These are phyloP conservation scores for Pseudogymnoascus sp. DNA, from an alignment of 2,329 filamentous ascomycete genomes.

Conservation along the genomic window DNA sequence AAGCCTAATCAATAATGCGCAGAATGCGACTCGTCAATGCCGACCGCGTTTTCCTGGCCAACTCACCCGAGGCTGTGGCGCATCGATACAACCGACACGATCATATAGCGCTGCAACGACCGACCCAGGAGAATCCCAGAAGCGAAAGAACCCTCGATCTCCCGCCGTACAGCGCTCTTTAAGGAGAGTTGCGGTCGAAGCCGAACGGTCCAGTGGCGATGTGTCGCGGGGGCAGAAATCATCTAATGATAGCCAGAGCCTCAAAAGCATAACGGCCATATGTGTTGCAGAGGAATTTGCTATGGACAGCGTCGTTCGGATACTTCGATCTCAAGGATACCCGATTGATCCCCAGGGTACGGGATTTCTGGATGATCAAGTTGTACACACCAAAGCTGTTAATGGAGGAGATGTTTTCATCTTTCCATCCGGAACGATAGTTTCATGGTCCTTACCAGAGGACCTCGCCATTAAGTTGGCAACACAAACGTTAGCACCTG, in stretches of 20 bases:
- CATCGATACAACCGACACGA: neutral
- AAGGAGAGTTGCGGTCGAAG: constrained; percentile 76
- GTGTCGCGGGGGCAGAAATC: constrained; percentile 16
- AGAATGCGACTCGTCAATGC: neutral
- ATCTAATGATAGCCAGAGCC: constrained; percentile 29
- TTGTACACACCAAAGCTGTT: constrained; percentile 52
- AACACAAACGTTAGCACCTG: constrained; percentile 63
- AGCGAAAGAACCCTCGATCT: constrained; percentile 39
- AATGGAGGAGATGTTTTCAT: constrained; percentile 83
- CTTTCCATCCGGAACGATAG: constrained; percentile 88
- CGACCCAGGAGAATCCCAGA: constrained; percentile 13
- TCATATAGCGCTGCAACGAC: neutral
- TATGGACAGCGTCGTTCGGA: constrained; percentile 51
- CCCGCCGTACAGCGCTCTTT: constrained; percentile 63
- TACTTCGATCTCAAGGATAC: constrained; percentile 51
- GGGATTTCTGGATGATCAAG: constrained; percentile 52
- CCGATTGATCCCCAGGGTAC: constrained; percentile 52
- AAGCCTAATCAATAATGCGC: neutral
- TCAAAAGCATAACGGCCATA: constrained; percentile 44
- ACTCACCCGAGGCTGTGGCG: neutral
- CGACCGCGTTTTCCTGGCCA: neutral
- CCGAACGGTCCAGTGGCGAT: constrained; percentile 52
- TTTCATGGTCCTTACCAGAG: constrained; percentile 81
- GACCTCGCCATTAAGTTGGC: constrained; percentile 62
- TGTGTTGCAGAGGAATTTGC: constrained; percentile 57